A percentile compares a stretch with the other conserved stretches of the same genome.
These are phyloP conservation scores for Boletus rubroflammeus DNA, from an alignment of 768 basidiomycete species.

Conservation along the genomic window DNA sequence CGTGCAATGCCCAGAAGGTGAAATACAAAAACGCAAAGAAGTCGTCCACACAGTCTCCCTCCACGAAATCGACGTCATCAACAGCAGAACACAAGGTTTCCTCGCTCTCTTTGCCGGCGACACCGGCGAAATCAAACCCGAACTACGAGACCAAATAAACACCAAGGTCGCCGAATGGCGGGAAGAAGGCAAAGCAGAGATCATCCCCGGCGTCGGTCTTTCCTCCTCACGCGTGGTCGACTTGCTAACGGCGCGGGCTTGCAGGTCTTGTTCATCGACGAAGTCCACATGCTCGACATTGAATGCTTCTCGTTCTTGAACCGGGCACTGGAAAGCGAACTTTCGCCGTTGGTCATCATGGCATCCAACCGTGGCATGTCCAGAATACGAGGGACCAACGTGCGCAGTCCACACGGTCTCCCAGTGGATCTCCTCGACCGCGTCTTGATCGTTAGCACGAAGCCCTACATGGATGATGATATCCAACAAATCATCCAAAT, in stretches of 20 bases:
- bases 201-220: slow-evolving; percentile 83
- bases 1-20: slow-evolving; percentile 96
- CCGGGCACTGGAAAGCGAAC: slow-evolving; percentile 88
- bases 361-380: slow-evolving; percentile 96
- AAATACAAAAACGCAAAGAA: slow-evolving; percentile 96
- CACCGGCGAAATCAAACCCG: slow-evolving; percentile 98
- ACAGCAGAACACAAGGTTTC: slow-evolving; percentile 97
- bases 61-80: slow-evolving; percentile 99
- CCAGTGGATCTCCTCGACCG: slow-evolving; percentile 94
- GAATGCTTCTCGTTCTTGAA: slow-evolving; percentile 99
- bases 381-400: slow-evolving; percentile 91
- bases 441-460: slow-evolving; percentile 93
- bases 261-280: slow-evolving; percentile 97
- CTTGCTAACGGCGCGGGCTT: neutral
- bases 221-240: neutral
- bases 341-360: slow-evolving; percentile 97
- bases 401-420: slow-evolving; percentile 91
- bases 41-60: slow-evolving; percentile 96
- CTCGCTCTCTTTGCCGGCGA: slow-evolving; percentile 93
- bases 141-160: slow-evolving; percentile 94
- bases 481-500: slow-evolving; percentile 92
- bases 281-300: slow-evolving; percentile 99
- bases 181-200: slow-evolving; percentile 97
- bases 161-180: slow-evolving; percentile 96
- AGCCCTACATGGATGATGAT: slow-evolving; percentile 78